Evolutionary conservation across 2,329 filamentous ascomycete species (phyloP).

Genomic region (Neoarthrinium moseri): DNA sequence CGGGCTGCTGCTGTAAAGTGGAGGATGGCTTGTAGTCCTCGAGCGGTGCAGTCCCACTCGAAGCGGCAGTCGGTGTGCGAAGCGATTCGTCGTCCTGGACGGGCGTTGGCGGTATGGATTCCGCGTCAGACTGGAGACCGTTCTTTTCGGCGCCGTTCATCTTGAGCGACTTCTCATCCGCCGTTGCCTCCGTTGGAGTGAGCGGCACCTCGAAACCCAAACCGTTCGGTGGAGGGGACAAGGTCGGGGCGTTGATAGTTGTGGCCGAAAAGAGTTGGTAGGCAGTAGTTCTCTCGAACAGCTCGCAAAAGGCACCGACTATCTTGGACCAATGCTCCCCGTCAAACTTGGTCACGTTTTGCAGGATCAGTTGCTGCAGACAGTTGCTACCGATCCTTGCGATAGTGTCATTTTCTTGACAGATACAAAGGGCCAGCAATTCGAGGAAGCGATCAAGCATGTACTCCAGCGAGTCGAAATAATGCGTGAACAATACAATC

Average conservation of each 20-base stretch:
- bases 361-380: constrained; percentile 90
- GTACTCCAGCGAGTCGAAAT: constrained; percentile 92
- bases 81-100: constrained; percentile 17
- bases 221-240: constrained; percentile 53
- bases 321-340: constrained; percentile 90
- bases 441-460: constrained; percentile 99
- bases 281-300: constrained; percentile 93
- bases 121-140: constrained; percentile 30
- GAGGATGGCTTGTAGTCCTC: constrained; percentile 86
- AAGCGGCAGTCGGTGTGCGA: constrained; percentile 19
- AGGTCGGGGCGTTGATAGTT: constrained; percentile 51
- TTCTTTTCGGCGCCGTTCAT: constrained; percentile 55
- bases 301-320: constrained; percentile 90
- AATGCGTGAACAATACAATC: constrained; percentile 98
- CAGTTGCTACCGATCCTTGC: constrained; percentile 98
- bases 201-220: constrained; percentile 47
- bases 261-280: constrained; percentile 92
- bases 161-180: constrained; percentile 57
- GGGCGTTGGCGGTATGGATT: constrained; percentile 26
- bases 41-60: constrained; percentile 47
- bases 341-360: constrained; percentile 92
- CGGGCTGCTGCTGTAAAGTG: constrained; percentile 78
- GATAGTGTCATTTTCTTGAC: constrained; percentile 98
- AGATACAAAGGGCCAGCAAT: constrained; percentile 91
- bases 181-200: constrained; percentile 36